phyloP scores from a whole-genome alignment of 352 stramenopile genomes.

The Globisporangium nagaii region DNA sequence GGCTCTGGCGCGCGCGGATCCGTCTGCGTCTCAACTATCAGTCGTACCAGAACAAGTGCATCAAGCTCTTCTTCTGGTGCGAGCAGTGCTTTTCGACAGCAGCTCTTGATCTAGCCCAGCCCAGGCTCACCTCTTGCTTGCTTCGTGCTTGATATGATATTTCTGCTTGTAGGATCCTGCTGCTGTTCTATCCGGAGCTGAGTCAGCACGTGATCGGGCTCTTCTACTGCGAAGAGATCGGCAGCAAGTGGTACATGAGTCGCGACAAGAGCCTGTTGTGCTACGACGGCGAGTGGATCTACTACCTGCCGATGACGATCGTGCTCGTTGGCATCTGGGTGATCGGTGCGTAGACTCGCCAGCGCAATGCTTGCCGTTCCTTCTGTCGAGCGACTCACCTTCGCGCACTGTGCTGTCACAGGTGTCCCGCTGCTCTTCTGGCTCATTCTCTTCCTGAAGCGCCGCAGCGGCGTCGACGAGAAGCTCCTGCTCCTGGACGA shows the following conservation, averaged over 20 bases:
- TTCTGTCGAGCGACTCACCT: no score
- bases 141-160: background rate
- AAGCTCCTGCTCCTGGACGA: slow-evolving; percentile 43
- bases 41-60: slow-evolving; percentile 72
- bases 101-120: background rate
- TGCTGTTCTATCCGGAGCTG: slow-evolving; percentile 72
- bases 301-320: slow-evolving; percentile 46
- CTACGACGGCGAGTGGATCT: slow-evolving; percentile 50
- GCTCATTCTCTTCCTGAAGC: slow-evolving; percentile 53
- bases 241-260: slow-evolving; percentile 50
- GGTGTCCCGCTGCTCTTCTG: slow-evolving; percentile 69
- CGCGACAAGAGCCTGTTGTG: slow-evolving; percentile 55
- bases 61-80: slow-evolving; percentile 71
- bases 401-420: slow-evolving; percentile 10
- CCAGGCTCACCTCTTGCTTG: background rate
- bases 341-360: slow-evolving; percentile 24
- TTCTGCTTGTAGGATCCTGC: slow-evolving; percentile 32
- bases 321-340: slow-evolving; percentile 53
- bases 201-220: slow-evolving; percentile 57
- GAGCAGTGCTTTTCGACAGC: background rate
- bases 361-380: no score
- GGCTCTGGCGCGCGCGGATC: slow-evolving; percentile 58
- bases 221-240: slow-evolving; percentile 79
- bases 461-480: slow-evolving; percentile 39
- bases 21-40: slow-evolving; percentile 70